Evolutionary conservation across 495 filamentous ascomycete genomes (phyloP), one percentile per base, ranked within the genome.

Genomic region (Extremus antarcticus): DNA sequence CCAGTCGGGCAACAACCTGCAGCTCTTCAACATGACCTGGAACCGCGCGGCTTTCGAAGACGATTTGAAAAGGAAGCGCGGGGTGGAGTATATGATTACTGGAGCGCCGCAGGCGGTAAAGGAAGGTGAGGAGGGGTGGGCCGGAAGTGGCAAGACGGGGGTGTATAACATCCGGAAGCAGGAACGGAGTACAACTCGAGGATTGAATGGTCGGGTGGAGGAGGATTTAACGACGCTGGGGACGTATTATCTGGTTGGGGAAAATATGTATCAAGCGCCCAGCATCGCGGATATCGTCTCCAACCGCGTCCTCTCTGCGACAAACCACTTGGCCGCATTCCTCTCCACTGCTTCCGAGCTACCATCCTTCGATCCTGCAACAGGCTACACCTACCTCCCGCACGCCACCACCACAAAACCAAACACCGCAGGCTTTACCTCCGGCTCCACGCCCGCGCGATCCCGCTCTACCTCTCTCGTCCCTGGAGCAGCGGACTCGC

Each of bases 161-260:
- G 78, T 95, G 20, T 98, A 88, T 88, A 86, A 94, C 1, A 88
- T 98, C 54, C 83, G 88, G 61, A 94, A 94, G 73, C 92, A 97
- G 69, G 81, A 77, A 20, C 76, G 23, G 75, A 56, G n/a, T n/a
- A n/a, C n/a, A n/a, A n/a, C n/a, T n/a, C n/a, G n/a, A n/a, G n/a
- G n/a, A 55, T 45, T 50, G 50, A 3, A 29, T 20, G 45, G 38
- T 13, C 9, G 22, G 40, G 21, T 13, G 19, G 24, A 41, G 25
- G 81, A 85, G 57, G 82, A 89, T 62, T 73, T 95, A 15, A 78
- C 71, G 3, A 77, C 94, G 13, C 74, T 89, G 19, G 77, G 78
- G n/a, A 81, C 82, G 1, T 96, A 91, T 63, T 97, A 87, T 62
- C 75, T 95, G 11, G 76, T 91, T 1, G 87, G 87, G 1, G 86